These are phyloP conservation scores for Pleurotus pulmonarius DNA, from an alignment of 768 basidiomycete species.

Conservation along the genomic window DNA sequence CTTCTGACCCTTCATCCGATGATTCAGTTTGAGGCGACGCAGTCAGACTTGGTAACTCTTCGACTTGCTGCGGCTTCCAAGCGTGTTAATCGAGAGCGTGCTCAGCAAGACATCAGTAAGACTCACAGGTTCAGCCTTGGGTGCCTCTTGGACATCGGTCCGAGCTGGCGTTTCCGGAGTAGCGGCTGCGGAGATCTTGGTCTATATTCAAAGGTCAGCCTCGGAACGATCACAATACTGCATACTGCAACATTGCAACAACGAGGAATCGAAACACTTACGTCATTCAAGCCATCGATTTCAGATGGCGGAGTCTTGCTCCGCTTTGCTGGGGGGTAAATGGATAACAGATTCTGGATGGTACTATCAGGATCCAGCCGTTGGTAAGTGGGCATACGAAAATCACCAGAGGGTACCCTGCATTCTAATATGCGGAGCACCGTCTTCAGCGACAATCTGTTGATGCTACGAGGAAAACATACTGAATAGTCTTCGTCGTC, in stretches of 20 bases:
- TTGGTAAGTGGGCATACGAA: too few species aligned
- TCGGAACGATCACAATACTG: not conserved
- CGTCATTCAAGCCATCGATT: constrained; percentile 18
- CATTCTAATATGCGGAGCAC: constrained; percentile 17
- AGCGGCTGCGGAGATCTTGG: not conserved
- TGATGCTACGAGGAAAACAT: not conserved
- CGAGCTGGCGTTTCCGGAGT: not conserved
- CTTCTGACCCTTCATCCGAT: constrained; percentile 1
- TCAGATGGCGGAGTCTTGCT: constrained; percentile 40
- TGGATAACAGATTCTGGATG: constrained; percentile 40
- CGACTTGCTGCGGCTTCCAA: not conserved
- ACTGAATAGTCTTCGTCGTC: constrained; percentile 11
- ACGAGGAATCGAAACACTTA: constrained; percentile 13
- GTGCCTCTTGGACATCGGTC: not conserved
- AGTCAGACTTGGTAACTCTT: constrained; percentile 1
- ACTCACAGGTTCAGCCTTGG: not conserved
- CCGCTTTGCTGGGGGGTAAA: constrained; percentile 38
- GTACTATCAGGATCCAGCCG: not conserved
- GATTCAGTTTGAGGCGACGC: not conserved
- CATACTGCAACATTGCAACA: not conserved
- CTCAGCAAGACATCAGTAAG: not conserved
- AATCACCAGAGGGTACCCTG: constrained; percentile 43
- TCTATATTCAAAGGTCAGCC: not conserved
- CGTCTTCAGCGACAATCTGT: too few species aligned
- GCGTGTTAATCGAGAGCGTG: not conserved